Conservation (phyloP, 2,329 filamentous ascomycete genomes). For the Phaeomoniella chlamydospora region DNA sequence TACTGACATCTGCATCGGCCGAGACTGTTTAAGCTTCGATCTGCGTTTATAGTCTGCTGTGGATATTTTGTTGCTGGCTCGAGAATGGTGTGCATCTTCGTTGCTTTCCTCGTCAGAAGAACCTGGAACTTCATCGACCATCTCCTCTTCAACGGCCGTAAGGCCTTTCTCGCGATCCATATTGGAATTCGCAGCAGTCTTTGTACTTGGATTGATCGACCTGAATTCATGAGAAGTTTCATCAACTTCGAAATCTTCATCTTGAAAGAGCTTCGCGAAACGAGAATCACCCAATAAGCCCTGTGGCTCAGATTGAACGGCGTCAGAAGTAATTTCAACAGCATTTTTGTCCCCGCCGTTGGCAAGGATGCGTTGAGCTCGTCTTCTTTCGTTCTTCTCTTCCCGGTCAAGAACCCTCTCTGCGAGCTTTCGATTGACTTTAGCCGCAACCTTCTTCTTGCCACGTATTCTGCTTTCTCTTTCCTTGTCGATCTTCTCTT, state of each 20-base stretch:
- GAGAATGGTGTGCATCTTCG: constrained; percentile 15
- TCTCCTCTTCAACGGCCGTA: constrained; percentile 50
- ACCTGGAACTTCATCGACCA: constrained; percentile 32
- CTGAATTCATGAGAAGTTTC: constrained; percentile 79
- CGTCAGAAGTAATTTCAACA: constrained; percentile 9
- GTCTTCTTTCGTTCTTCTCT: constrained; percentile 36
- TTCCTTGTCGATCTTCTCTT: constrained; percentile 93
- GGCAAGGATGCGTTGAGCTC: constrained; percentile 31
- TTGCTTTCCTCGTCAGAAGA: constrained; percentile 23
- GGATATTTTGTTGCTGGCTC: constrained; percentile 32
- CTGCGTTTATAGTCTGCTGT: constrained; percentile 40
- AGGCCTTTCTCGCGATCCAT: constrained; percentile 31
- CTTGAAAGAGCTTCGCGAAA: constrained; percentile 80
- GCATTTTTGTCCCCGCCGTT: constrained; percentile 40
- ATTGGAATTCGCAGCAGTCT: constrained; percentile 14
- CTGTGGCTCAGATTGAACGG: constrained; percentile 24
- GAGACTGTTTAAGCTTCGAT: constrained; percentile 27
- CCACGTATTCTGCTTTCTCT: constrained; percentile 88
- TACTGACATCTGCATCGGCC: constrained; percentile 40
- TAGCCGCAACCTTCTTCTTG: constrained; percentile 76
- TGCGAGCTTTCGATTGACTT: constrained; percentile 67
- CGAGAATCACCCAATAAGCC: constrained; percentile 70
- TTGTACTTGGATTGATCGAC: constrained; percentile 76
- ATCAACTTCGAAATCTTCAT: constrained; percentile 85
- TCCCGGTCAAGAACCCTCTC: constrained; percentile 46